These are phyloP conservation scores for Dictyostelium intermedium DNA, from an alignment of 78 protist species.

Conservation along the genomic window DNA sequence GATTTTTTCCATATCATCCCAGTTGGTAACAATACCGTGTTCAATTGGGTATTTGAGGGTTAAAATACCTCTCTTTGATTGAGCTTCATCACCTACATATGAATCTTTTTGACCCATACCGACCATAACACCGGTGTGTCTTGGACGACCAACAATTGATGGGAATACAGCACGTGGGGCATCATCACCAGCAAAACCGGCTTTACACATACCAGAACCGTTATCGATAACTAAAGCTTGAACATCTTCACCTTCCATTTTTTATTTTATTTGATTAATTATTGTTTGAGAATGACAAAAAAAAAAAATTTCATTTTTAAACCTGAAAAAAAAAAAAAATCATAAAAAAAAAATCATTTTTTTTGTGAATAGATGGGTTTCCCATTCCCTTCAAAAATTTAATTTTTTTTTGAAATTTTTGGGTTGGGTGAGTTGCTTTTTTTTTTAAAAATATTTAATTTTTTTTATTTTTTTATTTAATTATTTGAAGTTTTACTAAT, in stretches of 20 bases:
- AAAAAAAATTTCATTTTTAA: no score
- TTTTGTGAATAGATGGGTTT: no score
- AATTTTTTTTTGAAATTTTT: no score
- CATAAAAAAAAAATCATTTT: no score
- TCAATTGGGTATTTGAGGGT: slow-evolving; percentile 92
- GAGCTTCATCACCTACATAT: slow-evolving; percentile 81
- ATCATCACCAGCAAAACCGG: slow-evolving; percentile 95
- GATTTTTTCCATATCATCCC: slow-evolving; percentile 99
- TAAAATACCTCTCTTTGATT: slow-evolving; percentile 83
- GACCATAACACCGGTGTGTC: slow-evolving; percentile 89
- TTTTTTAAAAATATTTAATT: no score
- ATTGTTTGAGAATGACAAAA: not conserved
- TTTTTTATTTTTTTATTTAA: no score
- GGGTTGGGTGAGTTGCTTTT: no score
- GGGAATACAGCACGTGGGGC: slow-evolving; percentile 94
- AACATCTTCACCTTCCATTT: slow-evolving; percentile 12
- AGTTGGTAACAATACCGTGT: slow-evolving; percentile 95
- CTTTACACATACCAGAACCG: slow-evolving; percentile 97
- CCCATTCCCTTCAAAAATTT: no score
- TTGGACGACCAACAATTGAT: slow-evolving; percentile 92
- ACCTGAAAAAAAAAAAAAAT: no score
- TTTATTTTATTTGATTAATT: not conserved
- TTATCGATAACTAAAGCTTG: slow-evolving; percentile 76
- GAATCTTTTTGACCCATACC: slow-evolving; percentile 88
- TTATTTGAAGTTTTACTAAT: no score